phyloP scores from a whole-genome alignment of 805 yeast genomes.

The Metschnikowia proteae region DNA sequence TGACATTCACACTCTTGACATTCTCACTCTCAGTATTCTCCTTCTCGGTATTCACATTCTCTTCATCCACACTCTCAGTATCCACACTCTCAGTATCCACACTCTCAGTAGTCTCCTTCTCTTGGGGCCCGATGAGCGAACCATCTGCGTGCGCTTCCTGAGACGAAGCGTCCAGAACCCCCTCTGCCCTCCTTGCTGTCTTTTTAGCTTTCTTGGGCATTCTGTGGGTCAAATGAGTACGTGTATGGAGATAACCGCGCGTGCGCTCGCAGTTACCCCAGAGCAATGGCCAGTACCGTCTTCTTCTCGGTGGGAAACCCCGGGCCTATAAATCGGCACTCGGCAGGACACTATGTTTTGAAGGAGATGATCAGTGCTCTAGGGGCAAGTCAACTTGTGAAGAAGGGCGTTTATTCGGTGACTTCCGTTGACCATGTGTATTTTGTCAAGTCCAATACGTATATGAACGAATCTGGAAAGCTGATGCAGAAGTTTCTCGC shows the following conservation, averaged over 20 bases:
- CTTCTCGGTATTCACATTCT: no score
- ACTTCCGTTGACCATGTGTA: conserved; percentile 22
- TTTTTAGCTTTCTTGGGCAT: no score
- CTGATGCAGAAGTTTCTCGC: conserved; percentile 26
- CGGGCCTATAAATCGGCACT: conserved; percentile 38
- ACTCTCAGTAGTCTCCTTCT: no score
- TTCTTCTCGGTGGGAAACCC: conserved; percentile 40
- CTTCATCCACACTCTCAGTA: neutral
- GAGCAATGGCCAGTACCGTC: conserved; percentile 8
- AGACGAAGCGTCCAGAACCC: no score
- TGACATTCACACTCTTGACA: no score
- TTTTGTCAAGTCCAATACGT: conserved; percentile 35
- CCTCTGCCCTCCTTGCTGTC: no score
- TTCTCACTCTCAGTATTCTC: no score
- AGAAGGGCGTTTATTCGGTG: conserved; percentile 28
- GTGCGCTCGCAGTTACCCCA: neutral
- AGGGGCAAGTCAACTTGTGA: conserved; percentile 28
- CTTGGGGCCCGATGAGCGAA: no score
- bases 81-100: no score
- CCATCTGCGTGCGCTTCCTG: no score
- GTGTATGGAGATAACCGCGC: neutral
- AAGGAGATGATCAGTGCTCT: conserved; percentile 24
- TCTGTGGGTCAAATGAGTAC: no score
- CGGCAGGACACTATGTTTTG: conserved; percentile 36
- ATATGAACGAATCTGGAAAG: conserved; percentile 39